Percentiles rank a stretch among this genome's conserved stretches.
Evolutionary conservation across 2,329 filamentous ascomycete species (phyloP).

Genomic region (Colletotrichum sansevieriae): DNA sequence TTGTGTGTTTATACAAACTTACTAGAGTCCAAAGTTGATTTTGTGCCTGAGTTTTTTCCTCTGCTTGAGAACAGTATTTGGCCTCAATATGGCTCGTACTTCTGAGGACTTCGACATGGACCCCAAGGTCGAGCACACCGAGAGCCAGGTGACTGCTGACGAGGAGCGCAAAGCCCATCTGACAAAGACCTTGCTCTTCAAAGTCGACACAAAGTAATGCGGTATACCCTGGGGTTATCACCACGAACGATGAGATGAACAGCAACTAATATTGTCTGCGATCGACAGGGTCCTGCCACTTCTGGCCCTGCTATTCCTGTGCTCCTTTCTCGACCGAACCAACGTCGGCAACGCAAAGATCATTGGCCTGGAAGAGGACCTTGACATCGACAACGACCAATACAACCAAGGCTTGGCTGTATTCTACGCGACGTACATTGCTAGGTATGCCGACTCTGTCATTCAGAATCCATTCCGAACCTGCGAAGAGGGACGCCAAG

Average conservation of each 20-base stretch:
- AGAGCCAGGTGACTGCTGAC: slow-evolving; percentile 41
- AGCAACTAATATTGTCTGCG: not conserved
- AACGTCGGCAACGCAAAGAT: slow-evolving; percentile 80
- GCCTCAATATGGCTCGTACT: slow-evolving; percentile 11
- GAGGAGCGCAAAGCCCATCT: slow-evolving; percentile 39
- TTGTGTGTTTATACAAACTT: not conserved
- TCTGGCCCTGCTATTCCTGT: slow-evolving; percentile 74
- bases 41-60: not conserved
- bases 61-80: not conserved
- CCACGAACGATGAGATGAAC: not conserved
- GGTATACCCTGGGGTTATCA: not conserved
- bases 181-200: slow-evolving; percentile 47
- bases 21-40: not conserved
- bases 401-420: slow-evolving; percentile 75
- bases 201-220: slow-evolving; percentile 47
- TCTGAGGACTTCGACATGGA: slow-evolving; percentile 36
- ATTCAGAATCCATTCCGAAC: not conserved
- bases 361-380: slow-evolving; percentile 69
- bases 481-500: not conserved
- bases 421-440: slow-evolving; percentile 75
- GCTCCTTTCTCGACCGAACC: slow-evolving; percentile 75
- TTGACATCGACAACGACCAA: slow-evolving; percentile 70
- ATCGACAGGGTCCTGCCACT: slow-evolving; percentile 68
- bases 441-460: slow-evolving; percentile 55
- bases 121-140: slow-evolving; percentile 43